A percentile compares a stretch with the other conserved stretches of the same genome.
Conservation (phyloP, 805 yeast genomes). For the Kluyveromyces nonfermentans region DNA sequence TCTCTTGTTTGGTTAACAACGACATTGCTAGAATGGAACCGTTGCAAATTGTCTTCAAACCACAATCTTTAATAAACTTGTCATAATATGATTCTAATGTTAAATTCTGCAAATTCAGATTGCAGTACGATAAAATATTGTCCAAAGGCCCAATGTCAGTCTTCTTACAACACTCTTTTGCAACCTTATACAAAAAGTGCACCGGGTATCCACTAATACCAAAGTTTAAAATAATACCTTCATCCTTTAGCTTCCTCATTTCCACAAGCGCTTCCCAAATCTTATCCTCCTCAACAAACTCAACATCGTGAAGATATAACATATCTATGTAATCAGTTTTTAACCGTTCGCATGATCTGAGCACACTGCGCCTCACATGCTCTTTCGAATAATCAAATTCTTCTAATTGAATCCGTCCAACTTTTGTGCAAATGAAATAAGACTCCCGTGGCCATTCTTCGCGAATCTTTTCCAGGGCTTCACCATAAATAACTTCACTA, state of each 20-base stretch:
- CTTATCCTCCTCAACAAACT: conserved; percentile 52
- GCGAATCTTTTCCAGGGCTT: conserved; percentile 39
- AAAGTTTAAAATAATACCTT: conserved; percentile 53
- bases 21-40: conserved; percentile 91
- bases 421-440: conserved; percentile 73
- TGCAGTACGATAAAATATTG: conserved; percentile 66
- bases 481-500: conserved; percentile 67
- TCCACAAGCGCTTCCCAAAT: conserved; percentile 56
- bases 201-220: conserved; percentile 90
- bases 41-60: conserved; percentile 52
- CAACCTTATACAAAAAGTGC: conserved; percentile 48
- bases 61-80: conserved; percentile 42
- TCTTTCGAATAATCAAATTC: conserved; percentile 67
- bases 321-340: conserved; percentile 63
- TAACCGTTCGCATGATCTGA: conserved; percentile 58
- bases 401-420: conserved; percentile 61
- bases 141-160: conserved; percentile 57
- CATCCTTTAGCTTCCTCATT: conserved; percentile 47
- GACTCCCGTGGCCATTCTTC: conserved; percentile 43
- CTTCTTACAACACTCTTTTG: conserved; percentile 29
- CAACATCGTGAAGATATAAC: conserved; percentile 84
- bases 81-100: conserved; percentile 38
- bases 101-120: conserved; percentile 75
- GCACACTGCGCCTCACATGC: conserved; percentile 52
- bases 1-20: conserved; percentile 53